Evolutionary conservation across 2,329 filamentous ascomycete genomes (phyloP).

Genomic region (Tothia fuscella): DNA sequence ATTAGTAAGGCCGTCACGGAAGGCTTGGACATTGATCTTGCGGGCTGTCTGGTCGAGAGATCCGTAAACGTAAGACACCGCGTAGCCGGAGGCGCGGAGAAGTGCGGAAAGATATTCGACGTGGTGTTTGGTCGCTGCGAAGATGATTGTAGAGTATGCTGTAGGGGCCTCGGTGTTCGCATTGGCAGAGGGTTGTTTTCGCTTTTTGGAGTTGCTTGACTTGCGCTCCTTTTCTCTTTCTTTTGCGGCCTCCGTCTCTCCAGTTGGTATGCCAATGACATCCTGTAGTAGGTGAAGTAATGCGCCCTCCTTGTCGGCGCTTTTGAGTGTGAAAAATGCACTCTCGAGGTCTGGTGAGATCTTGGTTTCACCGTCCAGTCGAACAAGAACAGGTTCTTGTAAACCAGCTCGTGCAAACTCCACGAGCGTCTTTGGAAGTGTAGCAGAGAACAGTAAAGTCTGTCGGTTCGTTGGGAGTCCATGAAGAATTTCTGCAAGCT

Average conservation of each 20-base stretch:
- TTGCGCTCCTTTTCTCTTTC: conserved; percentile 32
- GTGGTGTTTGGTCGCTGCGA: conserved; percentile 91
- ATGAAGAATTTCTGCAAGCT: conserved; percentile 85
- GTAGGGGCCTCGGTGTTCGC: conserved; percentile 56
- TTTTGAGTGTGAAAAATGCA: conserved; percentile 88
- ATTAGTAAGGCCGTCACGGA: conserved; percentile 71
- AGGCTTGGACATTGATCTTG: conserved; percentile 83
- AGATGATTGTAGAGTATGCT: conserved; percentile 86
- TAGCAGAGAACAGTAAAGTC: conserved; percentile 90
- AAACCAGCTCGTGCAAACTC: conserved; percentile 91
- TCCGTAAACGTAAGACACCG: conserved; percentile 89
- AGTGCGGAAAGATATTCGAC: conserved; percentile 83
- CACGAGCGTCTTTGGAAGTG: conserved; percentile 82
- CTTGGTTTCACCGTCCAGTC: conserved; percentile 89
- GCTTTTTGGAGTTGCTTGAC: conserved; percentile 46
- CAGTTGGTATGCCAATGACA: conserved; percentile 77
- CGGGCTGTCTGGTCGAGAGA: conserved; percentile 88
- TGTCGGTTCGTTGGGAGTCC: conserved; percentile 75
- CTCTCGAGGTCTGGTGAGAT: conserved; percentile 92
- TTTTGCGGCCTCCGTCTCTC: conserved; percentile 43
- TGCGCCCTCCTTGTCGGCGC: conserved; percentile 85
- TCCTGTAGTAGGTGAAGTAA: conserved; percentile 81
- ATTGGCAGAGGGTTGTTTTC: conserved; percentile 47
- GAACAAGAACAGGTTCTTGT: conserved; percentile 81
- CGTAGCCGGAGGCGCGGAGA: conserved; percentile 71